A percentile compares a stretch with the other conserved stretches of the same genome.
phyloP scores from a whole-genome alignment of 345 rosid genomes.

The Raphanus sativus region DNA sequence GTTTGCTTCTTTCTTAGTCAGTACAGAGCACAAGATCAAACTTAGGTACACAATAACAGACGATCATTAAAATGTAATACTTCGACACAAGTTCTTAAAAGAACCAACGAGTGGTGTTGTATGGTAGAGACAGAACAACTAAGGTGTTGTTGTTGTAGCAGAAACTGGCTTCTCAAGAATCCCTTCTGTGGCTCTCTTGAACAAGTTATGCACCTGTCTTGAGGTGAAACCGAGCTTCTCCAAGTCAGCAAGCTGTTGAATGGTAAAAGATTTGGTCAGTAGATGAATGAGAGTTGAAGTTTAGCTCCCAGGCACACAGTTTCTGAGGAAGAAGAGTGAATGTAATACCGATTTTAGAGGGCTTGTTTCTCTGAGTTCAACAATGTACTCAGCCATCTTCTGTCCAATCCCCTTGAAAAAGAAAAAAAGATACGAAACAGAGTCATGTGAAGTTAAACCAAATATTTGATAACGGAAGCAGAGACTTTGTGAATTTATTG shows the following conservation, averaged over 20 bases:
- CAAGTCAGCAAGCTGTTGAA: conserved; percentile 65
- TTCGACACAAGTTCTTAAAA: not conserved
- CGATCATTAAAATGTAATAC: conserved; percentile 3
- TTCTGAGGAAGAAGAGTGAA: not conserved
- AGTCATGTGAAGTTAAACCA: not conserved
- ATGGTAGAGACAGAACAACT: conserved; percentile 24
- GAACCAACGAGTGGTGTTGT: not conserved
- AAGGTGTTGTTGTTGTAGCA: conserved; percentile 25
- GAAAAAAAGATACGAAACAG: not conserved
- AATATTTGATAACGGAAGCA: conserved; percentile 9
- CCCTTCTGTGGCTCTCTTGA: conserved; percentile 59
- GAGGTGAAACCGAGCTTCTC: conserved; percentile 90
- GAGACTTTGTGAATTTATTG: not conserved
- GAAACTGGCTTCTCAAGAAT: conserved; percentile 41
- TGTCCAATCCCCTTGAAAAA: conserved; percentile 71
- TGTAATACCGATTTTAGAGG: conserved; percentile 64
- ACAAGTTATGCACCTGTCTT: conserved; percentile 68
- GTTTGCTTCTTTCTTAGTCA: conserved; percentile 10
- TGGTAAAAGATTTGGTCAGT: not conserved
- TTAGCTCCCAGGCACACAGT: not conserved
- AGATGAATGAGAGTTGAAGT: not conserved
- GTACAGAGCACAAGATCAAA: not conserved
- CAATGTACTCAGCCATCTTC: conserved; percentile 72
- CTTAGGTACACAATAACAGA: not conserved
- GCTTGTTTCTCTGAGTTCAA: conserved; percentile 64